Evolutionary conservation across 2,329 filamentous ascomycete genomes (phyloP).

Genomic region (Talaromyces sp.): DNA sequence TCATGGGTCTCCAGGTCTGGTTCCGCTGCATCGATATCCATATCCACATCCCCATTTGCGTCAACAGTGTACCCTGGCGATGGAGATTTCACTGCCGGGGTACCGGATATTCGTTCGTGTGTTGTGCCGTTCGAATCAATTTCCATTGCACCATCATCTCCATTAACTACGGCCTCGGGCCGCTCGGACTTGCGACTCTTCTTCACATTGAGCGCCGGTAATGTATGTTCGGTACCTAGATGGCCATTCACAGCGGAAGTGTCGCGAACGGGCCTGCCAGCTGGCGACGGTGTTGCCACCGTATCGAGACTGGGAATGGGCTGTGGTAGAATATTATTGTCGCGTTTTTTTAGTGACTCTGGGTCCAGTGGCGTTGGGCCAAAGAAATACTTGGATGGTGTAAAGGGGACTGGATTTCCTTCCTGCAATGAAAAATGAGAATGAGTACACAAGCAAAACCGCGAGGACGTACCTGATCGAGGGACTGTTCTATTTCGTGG

Average conservation of each 20-base stretch:
- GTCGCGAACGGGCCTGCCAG: conserved; percentile 30
- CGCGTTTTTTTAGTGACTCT: conserved; percentile 22
- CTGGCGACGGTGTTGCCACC: conserved; percentile 18
- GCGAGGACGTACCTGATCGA: conserved; percentile 40
- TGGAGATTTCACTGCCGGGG: conserved; percentile 16
- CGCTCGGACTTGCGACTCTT: conserved; percentile 29
- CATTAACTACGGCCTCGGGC: conserved; percentile 18
- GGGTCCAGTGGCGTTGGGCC: conserved; percentile 36
- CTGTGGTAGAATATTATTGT: conserved; percentile 18
- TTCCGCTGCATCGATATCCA: conserved; percentile 22
- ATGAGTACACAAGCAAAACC: background rate
- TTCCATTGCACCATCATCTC: conserved; percentile 33
- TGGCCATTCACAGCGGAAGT: conserved; percentile 31
- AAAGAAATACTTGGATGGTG: conserved; percentile 41
- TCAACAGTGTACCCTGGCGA: conserved; percentile 27
- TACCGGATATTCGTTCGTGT: conserved; percentile 20
- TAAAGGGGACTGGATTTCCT: conserved; percentile 28
- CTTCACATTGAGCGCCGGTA: conserved; percentile 23
- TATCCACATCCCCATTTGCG: conserved; percentile 40
- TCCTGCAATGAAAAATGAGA: conserved; percentile 26
- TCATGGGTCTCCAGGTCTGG: background rate
- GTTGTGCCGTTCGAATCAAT: conserved; percentile 32
- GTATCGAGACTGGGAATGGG: conserved; percentile 23
- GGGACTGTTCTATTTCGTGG: conserved; percentile 44
- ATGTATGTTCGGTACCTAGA: conserved; percentile 21